Base-by-base conservation (phyloP, 805 yeast genomes). In the Henningerozyma blattae region DNA sequence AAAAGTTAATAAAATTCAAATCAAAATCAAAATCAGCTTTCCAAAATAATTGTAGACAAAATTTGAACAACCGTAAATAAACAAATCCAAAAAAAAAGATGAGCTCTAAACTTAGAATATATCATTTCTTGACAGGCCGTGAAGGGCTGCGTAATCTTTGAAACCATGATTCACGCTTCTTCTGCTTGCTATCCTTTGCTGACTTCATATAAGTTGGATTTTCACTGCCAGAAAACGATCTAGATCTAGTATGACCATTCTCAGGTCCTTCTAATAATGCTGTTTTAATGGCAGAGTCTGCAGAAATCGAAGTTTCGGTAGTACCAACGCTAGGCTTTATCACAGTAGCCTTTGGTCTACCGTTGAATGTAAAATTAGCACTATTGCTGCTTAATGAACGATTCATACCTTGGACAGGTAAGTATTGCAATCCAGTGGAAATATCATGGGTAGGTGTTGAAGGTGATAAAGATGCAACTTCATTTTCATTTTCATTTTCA, bases 131-230 rank as follows among this genome's bases (percentile, higher is more conserved):
- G 9, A 40, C 34, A 7, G 51, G 50, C 36, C 63, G 46, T 5
- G 67, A 62, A 19, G 59, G 47, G 30, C 63, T 56, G 34, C 65
- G 60, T 30, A 67, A 40, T 41, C 65, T 58, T 36, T 56, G 65
- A 39, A 68, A 63, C 75, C 75, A 70, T 5, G 62, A 55, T 18
- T 54, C 62, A 32, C 60, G 52, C 30, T 57, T 61, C 24, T 43
- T 45, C 55, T 45, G 34, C 54, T 50, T 33, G 43, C 33, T 38
- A 33, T 27, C 30, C 45, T 34, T 15, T 42, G 42, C 13, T 41
- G 41, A 13, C 28, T 6, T 18, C 5, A 15, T 26, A 26, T 15
- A 16, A 32, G 33, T 10, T 25, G 18, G 13, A 15, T 13, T 17
- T 7, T 19, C 17, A 15, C 18, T 18, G 12, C 18, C 22, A n/a